These are phyloP conservation scores for Penstemon newberryi DNA, from an alignment of 257 asterid species.

Conservation along the genomic window DNA sequence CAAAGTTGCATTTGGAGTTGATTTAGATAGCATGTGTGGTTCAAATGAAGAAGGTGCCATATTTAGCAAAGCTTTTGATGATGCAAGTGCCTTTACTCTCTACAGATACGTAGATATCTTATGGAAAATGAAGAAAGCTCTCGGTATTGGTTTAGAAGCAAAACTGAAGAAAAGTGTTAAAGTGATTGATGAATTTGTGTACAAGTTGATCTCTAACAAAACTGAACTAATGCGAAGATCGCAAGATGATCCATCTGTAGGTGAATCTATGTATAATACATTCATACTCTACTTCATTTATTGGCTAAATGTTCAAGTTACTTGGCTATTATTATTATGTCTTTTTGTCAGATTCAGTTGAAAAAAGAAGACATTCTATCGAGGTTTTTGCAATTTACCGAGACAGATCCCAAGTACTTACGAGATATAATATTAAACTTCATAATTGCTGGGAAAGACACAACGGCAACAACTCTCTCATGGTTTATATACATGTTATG, in stretches of 20 bases:
- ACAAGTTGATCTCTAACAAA: conserved; percentile 49
- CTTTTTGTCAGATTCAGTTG: conserved; percentile 25
- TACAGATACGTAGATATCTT: conserved; percentile 53
- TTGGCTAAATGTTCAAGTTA: neutral
- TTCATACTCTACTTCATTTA: too few species aligned
- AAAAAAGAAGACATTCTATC: conserved; percentile 45
- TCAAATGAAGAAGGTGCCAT: conserved; percentile 42
- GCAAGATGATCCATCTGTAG: conserved; percentile 39
- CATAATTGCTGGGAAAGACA: conserved; percentile 56
- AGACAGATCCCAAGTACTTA: conserved; percentile 40
- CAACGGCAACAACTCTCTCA: conserved; percentile 46
- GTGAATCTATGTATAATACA: conserved; percentile 21
- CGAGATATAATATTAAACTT: conserved; percentile 54
- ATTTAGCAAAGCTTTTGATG: conserved; percentile 15
- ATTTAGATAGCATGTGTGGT: conserved; percentile 54
- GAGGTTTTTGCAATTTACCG: conserved; percentile 21
- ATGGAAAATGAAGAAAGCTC: conserved; percentile 53
- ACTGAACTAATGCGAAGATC: conserved; percentile 36
- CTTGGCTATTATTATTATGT: conserved; percentile 11
- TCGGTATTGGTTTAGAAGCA: conserved; percentile 55
- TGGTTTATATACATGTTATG: conserved; percentile 53
- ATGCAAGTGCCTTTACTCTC: conserved; percentile 49
- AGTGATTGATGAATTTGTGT: conserved; percentile 51
- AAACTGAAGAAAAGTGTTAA: conserved; percentile 38
- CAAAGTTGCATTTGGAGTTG: too few species aligned